Evolutionary conservation across 1,284 basidiomycete species (phyloP), one percentile per base, ranked within the genome.

Genomic region (Rhodotorula sp.): DNA sequence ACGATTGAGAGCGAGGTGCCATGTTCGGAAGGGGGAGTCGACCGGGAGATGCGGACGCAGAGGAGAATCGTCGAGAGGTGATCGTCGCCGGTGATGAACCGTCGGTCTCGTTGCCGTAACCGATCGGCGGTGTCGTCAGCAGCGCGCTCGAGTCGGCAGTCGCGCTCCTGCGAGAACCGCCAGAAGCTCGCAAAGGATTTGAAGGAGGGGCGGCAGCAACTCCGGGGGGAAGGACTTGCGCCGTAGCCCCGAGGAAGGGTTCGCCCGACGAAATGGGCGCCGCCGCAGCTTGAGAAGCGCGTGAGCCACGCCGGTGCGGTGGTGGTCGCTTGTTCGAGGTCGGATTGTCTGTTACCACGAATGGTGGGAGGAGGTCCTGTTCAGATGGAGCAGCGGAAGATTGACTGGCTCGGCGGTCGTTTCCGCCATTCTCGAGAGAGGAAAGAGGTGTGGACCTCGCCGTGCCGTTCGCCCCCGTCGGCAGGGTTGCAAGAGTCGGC

Each of bases 71-170:
- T 12, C 48, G 55, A 23, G 56, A 50, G 48, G 16, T 26, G 57
- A 56, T 26, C 50, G 50, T 31, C 15, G n/a, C 12, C 5, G 56
- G 26, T 34, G 55, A n/a, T 16, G 18, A 49, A 43, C 38, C 38
- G 38, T 43, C 16, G 55, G 49, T 60, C n/a, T 49, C 18, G 54
- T 31, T 49, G 15, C 54, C 21, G 64, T 43, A 60, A 21, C 55
- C 59, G 12, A 64, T 60, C 10, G 67, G 55, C 18, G 62, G 52
- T 4, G 55, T n/a, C 14, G 69, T 61, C 58, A 43, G 28, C 52
- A 56, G 59, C 18, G 28, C 5, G 45, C 63, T 31, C 0, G 66
- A 64, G 34, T 60, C 69, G 54, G 62, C 49, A n/a, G 70, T 65
- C 23, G 49, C 38, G 26, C 66, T 49, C 16, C 70, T 12, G 14